Evolutionary conservation across 1,284 basidiomycete species (phyloP), one percentile per base, ranked within the genome.

Genomic region (Trametes pubescens): DNA sequence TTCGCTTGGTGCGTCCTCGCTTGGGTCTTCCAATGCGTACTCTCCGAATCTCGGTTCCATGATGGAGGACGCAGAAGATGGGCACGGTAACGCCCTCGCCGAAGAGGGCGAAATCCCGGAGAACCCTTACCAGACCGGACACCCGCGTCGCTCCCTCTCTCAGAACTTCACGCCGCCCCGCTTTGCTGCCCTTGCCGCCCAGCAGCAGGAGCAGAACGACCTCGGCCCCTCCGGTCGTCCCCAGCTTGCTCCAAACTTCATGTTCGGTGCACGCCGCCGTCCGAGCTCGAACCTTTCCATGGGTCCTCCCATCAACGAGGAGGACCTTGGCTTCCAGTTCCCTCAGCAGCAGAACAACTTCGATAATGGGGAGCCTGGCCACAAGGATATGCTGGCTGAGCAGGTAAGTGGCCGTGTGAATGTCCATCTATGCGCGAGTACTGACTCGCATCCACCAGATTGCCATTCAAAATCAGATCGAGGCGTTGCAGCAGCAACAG

Each of bases 381-480:
- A 79, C 60, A 88, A 88, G 60, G 94, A 96, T 74, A 88, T 94
- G 60, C 93, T 96, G 91, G 93, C 93, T 22, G 93, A 95, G 76
- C 94, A 96, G 85, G 94, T 94, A 72, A 65, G 76, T 68, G 21
- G 38, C 59, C 9, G 46, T 47, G 37, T n/a, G 2, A 51, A 22
- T n/a, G 51, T 5, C 49, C 18, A 21, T 46, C 18, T 53, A 32
- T 47, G 48, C 59, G 32, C 34, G 37, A 52, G 32, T 54, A 35
- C 53, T 47, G 40, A 53, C 13, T 2, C 22, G 32, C 54, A 4
- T 49, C 52, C 13, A 63, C 26, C 74, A 96, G 94, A 92, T 96
- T 71, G 93, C 93, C 49, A 75, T 97, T 59, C 95, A 97, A 77
- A 92, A 78, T 71, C 93, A 96, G 78, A 97, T 97, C 65, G 95